Evolutionary conservation across 1,284 basidiomycete genomes (phyloP), one percentile per base, ranked within the genome.

Genomic region (Ustilago trichophora): DNA sequence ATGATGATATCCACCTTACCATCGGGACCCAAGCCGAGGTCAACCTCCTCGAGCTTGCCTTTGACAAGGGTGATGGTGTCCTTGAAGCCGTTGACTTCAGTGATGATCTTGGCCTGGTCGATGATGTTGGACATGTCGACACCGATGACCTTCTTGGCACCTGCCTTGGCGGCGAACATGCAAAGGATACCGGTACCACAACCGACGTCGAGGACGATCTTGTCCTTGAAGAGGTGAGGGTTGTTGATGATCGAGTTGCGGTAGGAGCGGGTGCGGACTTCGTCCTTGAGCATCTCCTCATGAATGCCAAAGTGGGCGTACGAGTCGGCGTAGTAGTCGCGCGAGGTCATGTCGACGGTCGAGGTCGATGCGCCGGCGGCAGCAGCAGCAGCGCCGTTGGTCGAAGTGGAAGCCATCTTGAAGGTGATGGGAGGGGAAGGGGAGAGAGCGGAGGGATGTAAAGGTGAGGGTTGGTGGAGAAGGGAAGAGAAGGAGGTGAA

Each of bases 51-150:
- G 60, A 99, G 89, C 84, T 99, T 99, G 67, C 95, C 95, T 85
- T 98, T 98, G 78, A 98, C 89, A 48, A 98, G 88, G 25, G 91
- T 93, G 83, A 98, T 96, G 33, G 70, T 91, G 82, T 97, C 90
- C 83, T 88, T 88, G 86, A 98, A 96, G 44, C 94, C 94, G 77
- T 99, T 99, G 15, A 92, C 91, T 76, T 93, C 90, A 70, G 98
- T 88, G 75, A 98, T 98, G 84, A 93, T 94, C 85, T 90, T 88
- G 6, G 96, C 96, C 85, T 98, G 94, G 85, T 98, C 95, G 81
- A 98, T 91, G 84, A 99, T 99, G 85, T 98, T 98, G 70, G 93
- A 97, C 96, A 98, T 98, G 84, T 99, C 96, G 82, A 99, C 95
- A 36, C 79, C 79, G 26, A 81, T 77, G 31, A 99, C 96, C 75